Evolutionary conservation across 1,284 basidiomycete genomes (phyloP).

Genomic region (Fomitopsis betulina): DNA sequence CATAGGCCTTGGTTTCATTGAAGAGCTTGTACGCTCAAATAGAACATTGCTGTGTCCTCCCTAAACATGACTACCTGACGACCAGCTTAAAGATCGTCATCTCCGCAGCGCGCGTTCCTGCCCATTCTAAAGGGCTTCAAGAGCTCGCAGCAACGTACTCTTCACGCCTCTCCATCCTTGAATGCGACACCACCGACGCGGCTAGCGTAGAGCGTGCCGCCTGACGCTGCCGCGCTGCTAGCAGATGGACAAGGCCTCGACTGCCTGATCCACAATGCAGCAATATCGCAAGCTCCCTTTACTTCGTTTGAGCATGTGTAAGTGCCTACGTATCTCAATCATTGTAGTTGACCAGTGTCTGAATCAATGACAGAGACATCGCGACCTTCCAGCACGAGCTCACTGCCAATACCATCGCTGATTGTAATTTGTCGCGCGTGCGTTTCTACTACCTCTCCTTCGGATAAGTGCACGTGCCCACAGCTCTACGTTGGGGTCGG

Average conservation of each 20-base stretch:
- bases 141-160: background rate
- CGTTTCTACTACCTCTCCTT: constrained; percentile 6
- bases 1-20: too few species aligned
- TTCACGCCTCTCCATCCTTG: background rate
- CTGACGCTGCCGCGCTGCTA: background rate
- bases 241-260: background rate
- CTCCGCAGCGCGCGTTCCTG: background rate
- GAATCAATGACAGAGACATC: background rate
- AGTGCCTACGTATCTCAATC: background rate
- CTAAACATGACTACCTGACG: too few species aligned
- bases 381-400: constrained; percentile 4
- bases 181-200: background rate
- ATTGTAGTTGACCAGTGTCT: too few species aligned
- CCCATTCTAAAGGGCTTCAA: background rate
- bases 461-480: background rate
- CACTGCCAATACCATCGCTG: constrained; percentile 1
- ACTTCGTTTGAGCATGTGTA: background rate
- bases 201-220: background rate
- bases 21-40: too few species aligned
- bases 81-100: background rate
- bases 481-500: background rate
- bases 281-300: background rate
- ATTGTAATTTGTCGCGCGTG: constrained; percentile 2
- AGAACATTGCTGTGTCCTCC: too few species aligned
- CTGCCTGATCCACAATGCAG: constrained; percentile 3